These are phyloP conservation scores for Botryosphaeria dothidea DNA, from an alignment of 2,329 filamentous ascomycete genomes.

Conservation along the genomic window DNA sequence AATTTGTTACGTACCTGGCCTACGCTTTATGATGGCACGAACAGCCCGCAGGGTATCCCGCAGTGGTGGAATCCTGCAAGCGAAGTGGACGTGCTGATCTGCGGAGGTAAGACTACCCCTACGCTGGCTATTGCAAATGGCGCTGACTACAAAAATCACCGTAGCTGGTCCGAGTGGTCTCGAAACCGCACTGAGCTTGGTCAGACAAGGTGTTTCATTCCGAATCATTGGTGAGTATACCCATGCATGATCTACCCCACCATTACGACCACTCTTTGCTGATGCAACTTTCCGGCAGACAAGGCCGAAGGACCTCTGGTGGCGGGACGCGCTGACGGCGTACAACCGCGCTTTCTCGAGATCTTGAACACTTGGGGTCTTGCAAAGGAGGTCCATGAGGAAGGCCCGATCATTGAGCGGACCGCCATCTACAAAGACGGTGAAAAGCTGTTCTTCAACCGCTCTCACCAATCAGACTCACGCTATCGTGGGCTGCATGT, in stretches of 20 bases:
- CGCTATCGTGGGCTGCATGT: slow-evolving; percentile 38
- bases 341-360: slow-evolving; percentile 26
- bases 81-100: slow-evolving; percentile 38
- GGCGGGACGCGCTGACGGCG: slow-evolving; percentile 32
- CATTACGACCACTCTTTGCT: background rate
- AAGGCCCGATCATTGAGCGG: slow-evolving; percentile 35
- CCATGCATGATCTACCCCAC: background rate
- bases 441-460: slow-evolving; percentile 28
- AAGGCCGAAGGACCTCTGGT: slow-evolving; percentile 30
- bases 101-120: slow-evolving; percentile 29
- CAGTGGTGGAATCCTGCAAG: slow-evolving; percentile 29
- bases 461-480: slow-evolving; percentile 35
- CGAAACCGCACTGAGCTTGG: slow-evolving; percentile 32
- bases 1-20: slow-evolving; percentile 34
- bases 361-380: slow-evolving; percentile 26
- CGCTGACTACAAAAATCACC: background rate
- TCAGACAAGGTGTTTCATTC: slow-evolving; percentile 35
- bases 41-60: slow-evolving; percentile 30
- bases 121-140: background rate
- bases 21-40: slow-evolving; percentile 31
- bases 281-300: slow-evolving; percentile 19
- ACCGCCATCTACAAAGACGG: slow-evolving; percentile 35
- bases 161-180: slow-evolving; percentile 35
- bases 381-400: slow-evolving; percentile 32
- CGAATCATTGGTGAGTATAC: slow-evolving; percentile 34